Percentiles rank a stretch among this genome's conserved stretches.
Evolutionary conservation across 2,329 filamentous ascomycete species (phyloP).

Genomic region (Alternaria consortialis): DNA sequence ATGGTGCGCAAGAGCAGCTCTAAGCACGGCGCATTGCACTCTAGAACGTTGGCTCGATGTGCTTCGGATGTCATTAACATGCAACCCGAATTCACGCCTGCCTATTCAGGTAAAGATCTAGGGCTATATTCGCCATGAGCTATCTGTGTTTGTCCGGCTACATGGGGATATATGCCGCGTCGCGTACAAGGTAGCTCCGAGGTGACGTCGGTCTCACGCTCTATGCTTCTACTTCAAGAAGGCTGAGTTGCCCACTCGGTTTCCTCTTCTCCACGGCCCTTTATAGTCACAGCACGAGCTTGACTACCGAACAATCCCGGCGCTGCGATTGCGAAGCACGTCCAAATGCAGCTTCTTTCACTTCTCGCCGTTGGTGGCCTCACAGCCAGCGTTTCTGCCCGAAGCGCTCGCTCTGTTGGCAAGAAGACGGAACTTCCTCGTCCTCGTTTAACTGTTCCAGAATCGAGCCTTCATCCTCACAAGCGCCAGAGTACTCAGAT

Average conservation of each 20-base stretch:
- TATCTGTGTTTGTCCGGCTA: conserved; percentile 22
- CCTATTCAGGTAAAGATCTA: conserved; percentile 24
- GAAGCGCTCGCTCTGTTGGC: conserved; percentile 40
- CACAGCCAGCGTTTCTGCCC: conserved; percentile 36
- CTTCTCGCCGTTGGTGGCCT: conserved; percentile 42
- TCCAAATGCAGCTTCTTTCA: conserved; percentile 45
- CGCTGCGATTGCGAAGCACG: conserved; percentile 9
- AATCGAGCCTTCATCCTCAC: conserved; percentile 25
- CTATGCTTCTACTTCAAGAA: conserved; percentile 10
- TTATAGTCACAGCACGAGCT: conserved; percentile 11
- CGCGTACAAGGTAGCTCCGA: conserved; percentile 11
- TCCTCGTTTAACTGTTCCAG: conserved; percentile 36
- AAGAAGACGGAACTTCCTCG: conserved; percentile 41
- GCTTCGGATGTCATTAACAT: not conserved
- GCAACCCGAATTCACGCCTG: conserved; percentile 14
- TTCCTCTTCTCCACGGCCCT: conserved; percentile 4
- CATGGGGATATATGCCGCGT: conserved; percentile 13
- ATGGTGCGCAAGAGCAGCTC: not conserved
- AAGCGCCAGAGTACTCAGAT: conserved; percentile 40
- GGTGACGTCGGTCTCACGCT: conserved; percentile 16
- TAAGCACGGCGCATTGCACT: not conserved
- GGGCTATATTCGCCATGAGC: conserved; percentile 5
- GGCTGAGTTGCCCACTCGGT: not conserved
- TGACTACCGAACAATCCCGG: conserved; percentile 3
- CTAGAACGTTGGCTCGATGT: not conserved